phyloP scores from a whole-genome alignment of 257 asterid species.

The Plantago ovata region DNA sequence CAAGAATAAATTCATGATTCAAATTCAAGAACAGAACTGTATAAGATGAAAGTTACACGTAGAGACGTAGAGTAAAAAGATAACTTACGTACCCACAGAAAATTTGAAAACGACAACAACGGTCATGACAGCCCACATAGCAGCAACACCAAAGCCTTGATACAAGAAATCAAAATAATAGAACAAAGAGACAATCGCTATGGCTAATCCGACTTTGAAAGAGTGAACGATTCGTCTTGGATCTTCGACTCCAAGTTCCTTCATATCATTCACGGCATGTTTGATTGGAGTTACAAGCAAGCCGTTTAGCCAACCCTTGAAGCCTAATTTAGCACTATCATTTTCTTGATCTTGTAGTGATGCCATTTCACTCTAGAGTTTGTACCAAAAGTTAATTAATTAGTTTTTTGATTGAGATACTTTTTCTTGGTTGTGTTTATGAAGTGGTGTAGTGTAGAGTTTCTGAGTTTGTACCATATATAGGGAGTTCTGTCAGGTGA shows the following conservation, averaged over 20 bases:
- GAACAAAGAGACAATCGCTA: conserved; percentile 18
- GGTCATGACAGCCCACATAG: conserved; percentile 31
- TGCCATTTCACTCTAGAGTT: conserved; percentile 14
- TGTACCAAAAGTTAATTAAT: neutral
- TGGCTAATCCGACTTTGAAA: conserved; percentile 23
- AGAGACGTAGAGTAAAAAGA: neutral
- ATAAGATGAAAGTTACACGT: too few species aligned
- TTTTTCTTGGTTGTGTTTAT: too few species aligned
- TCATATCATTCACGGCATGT: neutral
- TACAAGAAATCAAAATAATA: conserved; percentile 25
- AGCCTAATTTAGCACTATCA: too few species aligned
- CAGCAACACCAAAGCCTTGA: conserved; percentile 24
- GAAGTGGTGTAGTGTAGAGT: neutral
- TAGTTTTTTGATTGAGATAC: too few species aligned
- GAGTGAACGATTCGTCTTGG: conserved; percentile 24
- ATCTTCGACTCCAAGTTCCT: conserved; percentile 23
- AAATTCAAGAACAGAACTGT: too few species aligned
- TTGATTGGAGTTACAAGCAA: neutral
- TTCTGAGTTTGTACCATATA: too few species aligned
- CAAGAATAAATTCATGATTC: neutral
- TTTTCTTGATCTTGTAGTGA: conserved; percentile 16
- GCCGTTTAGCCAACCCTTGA: too few species aligned
- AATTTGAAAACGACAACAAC: conserved; percentile 23
- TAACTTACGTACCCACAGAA: conserved; percentile 21
- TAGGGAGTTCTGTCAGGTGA: too few species aligned